Evolutionary conservation across 352 stramenopile species (phyloP), one percentile per base, ranked within the genome.

Genomic region (Phytophthora foliorum): DNA sequence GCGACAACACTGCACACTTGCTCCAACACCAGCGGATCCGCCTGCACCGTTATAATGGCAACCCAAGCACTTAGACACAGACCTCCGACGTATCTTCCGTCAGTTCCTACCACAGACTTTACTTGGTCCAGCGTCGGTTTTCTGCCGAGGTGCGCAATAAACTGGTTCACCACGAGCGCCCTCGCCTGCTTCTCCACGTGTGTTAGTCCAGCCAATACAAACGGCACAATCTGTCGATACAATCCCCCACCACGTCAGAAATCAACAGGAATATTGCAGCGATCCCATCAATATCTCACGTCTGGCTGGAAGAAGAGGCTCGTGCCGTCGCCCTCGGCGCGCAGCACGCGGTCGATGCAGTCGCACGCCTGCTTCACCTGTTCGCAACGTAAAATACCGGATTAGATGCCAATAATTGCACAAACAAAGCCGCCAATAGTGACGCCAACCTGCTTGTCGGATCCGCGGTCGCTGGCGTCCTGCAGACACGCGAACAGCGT

Each of bases 291-390:
- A 48, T 27, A 22, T 57, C 55, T 63, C 60, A 91, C 82, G 46
- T 96, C 84, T 67, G 76, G 66, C 31, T 89, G 73, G 72, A 93
- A 96, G 69, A 96, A 94, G 58, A 91, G 75, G 45, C 66, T 66
- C 13, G 62, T 67, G 48, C 78, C 81, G 29, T 82, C 81, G 42
- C 69, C 77, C 53, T 86, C 75, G 5, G 82, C 78, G 24, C 75
- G 61, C 27, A 96, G 57, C 48, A 96, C 82, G 24, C 86, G 87
- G n/a, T 92, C 84, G 25, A 96, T 91, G 45, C 85, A 94, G 53
- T 74, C 68, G 50, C 89, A 96, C 32, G 71, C 74, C n/a, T 80
- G 69, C 46, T 91, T 90, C 3, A 95, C 82, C 88, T 95, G 41
- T 16, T 62, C 21, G 7, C 19, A 50, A 45, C n/a, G 32, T 8